A percentile compares a stretch with the other conserved stretches of the same genome.
Conservation (phyloP, 192 early-diverging fungal genomes). For the Chytriomyces sp. region DNA sequence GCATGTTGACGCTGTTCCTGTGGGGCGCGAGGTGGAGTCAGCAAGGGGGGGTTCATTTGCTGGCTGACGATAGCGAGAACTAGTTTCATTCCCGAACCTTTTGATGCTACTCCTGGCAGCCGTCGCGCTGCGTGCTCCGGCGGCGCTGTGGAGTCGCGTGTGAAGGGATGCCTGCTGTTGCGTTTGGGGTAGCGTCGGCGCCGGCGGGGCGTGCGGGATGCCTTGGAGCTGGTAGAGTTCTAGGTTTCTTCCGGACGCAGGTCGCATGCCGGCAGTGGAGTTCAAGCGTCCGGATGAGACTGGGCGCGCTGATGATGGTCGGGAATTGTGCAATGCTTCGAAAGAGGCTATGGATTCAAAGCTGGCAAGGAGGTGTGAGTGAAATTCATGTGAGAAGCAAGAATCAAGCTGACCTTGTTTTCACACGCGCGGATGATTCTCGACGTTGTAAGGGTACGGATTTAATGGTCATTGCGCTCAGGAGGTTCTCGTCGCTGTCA, state of each 20-base stretch:
- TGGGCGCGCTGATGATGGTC: constrained; percentile 35
- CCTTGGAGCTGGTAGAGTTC: neutral
- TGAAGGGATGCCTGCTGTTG: neutral
- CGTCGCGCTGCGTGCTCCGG: constrained; percentile 24
- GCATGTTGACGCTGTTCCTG: constrained; percentile 34
- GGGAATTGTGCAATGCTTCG: constrained; percentile 12
- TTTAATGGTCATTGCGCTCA: constrained; percentile 53
- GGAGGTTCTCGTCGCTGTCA: constrained; percentile 29
- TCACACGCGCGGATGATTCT: constrained; percentile 41
- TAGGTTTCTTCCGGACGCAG: constrained; percentile 33
- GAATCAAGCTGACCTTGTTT: constrained; percentile 18
- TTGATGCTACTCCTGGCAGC: constrained; percentile 7
- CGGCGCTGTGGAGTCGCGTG: neutral
- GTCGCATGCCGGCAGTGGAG: neutral
- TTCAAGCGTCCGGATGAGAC: constrained; percentile 24
- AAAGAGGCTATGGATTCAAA: constrained; percentile 2
- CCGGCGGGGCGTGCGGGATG: neutral
- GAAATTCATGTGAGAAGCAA: neutral
- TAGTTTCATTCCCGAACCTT: constrained; percentile 23
- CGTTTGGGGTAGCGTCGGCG: neutral
- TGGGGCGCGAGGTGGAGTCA: too few relatives aligned
- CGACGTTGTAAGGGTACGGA: constrained; percentile 44
- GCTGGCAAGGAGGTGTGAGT: neutral
- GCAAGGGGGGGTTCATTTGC: too few relatives aligned
- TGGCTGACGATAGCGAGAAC: too few relatives aligned